Conservation (phyloP, 179 eudicot species). For the Spergularia azorica region DNA sequence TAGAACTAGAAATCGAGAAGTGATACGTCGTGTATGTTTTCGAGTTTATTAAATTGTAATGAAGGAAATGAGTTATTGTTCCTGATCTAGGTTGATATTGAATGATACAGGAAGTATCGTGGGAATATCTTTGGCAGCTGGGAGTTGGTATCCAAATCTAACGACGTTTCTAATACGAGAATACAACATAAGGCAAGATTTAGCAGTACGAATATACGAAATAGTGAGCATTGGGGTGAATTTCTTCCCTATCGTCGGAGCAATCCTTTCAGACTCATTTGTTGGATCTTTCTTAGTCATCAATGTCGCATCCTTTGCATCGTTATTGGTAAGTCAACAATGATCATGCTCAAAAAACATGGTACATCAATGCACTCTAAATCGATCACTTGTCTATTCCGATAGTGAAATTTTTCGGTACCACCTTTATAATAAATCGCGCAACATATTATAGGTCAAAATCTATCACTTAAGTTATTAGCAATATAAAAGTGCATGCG, state of each 20-base stretch:
- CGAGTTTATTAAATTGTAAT: too few species aligned
- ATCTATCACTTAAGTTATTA: too few species aligned
- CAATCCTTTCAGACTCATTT: constrained; percentile 24
- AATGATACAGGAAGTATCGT: constrained; percentile 16
- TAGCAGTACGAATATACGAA: constrained; percentile 8
- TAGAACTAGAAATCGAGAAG: too few species aligned
- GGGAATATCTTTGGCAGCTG: constrained; percentile 25
- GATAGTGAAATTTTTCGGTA: too few species aligned
- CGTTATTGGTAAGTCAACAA: constrained; percentile 18
- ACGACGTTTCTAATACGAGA: constrained; percentile 11
- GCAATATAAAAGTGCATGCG: too few species aligned
- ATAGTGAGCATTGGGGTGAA: constrained; percentile 15
- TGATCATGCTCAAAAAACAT: too few species aligned
- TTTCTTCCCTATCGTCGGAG: constrained; percentile 10
- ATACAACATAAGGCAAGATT: constrained; percentile 16
- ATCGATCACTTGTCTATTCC: too few species aligned
- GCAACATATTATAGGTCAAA: too few species aligned
- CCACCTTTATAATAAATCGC: too few species aligned
- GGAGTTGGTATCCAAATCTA: constrained; percentile 24
- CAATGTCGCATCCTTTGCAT: constrained; percentile 23
- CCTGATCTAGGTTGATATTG: background rate
- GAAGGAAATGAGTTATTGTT: background rate
- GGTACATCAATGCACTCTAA: too few species aligned
- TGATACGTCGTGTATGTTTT: too few species aligned
- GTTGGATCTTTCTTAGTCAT: constrained; percentile 24